Conservation (phyloP, 1,284 basidiomycete genomes). For the Cryptococcus sp. region DNA sequence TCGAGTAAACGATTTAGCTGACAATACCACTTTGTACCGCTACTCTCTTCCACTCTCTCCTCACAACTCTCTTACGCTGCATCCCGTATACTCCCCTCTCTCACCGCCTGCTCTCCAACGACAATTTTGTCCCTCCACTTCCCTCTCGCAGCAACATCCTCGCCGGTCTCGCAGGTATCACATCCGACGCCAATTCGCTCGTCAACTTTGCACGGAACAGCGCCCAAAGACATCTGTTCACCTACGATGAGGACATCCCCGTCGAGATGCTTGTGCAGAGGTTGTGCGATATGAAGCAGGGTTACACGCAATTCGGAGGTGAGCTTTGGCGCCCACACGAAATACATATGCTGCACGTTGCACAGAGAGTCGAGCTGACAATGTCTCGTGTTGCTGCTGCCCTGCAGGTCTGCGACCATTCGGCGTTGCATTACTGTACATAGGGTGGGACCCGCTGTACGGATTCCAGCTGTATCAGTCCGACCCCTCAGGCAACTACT, state of each 20-base stretch:
- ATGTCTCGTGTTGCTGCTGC: too few species aligned
- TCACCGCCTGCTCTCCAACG: too few species aligned
- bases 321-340: slow-evolving; percentile 31
- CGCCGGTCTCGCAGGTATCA: slow-evolving; percentile 91
- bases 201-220: slow-evolving; percentile 91
- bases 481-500: slow-evolving; percentile 97
- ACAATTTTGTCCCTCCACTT: too few species aligned
- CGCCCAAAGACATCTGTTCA: slow-evolving; percentile 83
- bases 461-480: slow-evolving; percentile 98
- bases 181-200: slow-evolving; percentile 95
- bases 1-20: neutral
- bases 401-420: slow-evolving; percentile 86
- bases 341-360: neutral
- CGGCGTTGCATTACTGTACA: slow-evolving; percentile 94
- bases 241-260: slow-evolving; percentile 96
- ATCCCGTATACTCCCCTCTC: too few species aligned
- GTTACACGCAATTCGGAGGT: slow-evolving; percentile 98
- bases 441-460: slow-evolving; percentile 94
- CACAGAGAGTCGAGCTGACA: too few species aligned
- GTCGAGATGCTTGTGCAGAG: slow-evolving; percentile 93
- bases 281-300: slow-evolving; percentile 96
- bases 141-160: slow-evolving; percentile 76
- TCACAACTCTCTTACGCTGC: too few species aligned
- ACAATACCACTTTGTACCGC: neutral
- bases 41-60: too few species aligned